These are phyloP conservation scores for Musa acuminata DNA, from an alignment of 176 grass and related monocot species.

Conservation along the genomic window DNA sequence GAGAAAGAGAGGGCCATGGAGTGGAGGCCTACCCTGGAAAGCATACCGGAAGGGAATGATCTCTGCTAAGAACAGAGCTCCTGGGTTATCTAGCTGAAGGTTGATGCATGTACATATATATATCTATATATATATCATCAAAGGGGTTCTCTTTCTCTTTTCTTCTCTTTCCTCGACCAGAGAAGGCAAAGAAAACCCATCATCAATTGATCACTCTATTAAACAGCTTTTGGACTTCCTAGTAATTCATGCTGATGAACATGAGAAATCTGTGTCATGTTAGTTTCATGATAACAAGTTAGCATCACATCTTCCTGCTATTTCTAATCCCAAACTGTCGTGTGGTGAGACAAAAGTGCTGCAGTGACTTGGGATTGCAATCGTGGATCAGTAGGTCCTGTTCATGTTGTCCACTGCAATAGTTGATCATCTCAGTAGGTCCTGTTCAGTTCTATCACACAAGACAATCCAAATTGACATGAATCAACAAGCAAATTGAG, in stretches of 20 bases:
- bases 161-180: background rate
- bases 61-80: background rate
- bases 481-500: too few relatives aligned
- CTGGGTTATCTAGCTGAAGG: too few relatives aligned
- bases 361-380: background rate
- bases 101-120: background rate
- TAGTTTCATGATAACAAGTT: background rate
- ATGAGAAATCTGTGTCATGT: too few relatives aligned
- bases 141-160: constrained; percentile 9
- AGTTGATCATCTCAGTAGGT: too few relatives aligned
- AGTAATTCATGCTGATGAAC: too few relatives aligned
- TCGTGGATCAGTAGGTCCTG: background rate
- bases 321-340: background rate
- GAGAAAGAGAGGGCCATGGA: constrained; percentile 2
- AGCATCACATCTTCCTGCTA: background rate
- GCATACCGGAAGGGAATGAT: constrained; percentile 38
- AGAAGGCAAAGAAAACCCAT: constrained; percentile 1
- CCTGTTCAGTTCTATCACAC: too few relatives aligned
- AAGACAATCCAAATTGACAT: too few relatives aligned
- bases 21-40: constrained; percentile 32
- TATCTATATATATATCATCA: background rate
- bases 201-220: background rate
- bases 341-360: background rate
- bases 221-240: background rate
- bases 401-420: background rate